A percentile compares a stretch with the other conserved stretches of the same genome.
These are phyloP conservation scores for Torrubiellomyces zombiae DNA, from an alignment of 2,329 filamentous ascomycete species.

Conservation along the genomic window DNA sequence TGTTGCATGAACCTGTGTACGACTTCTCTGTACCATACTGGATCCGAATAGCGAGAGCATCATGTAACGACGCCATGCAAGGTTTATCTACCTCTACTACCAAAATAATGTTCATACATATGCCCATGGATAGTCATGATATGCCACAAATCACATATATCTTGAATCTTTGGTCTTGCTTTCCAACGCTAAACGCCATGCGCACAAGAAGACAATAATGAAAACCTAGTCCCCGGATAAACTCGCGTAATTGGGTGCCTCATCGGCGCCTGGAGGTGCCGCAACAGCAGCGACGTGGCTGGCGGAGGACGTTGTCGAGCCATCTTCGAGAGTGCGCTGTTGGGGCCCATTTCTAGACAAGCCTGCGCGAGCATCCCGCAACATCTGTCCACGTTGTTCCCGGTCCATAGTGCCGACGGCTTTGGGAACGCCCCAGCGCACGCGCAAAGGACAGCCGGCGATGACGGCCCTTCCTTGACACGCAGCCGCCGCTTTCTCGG, in stretches of 20 bases:
- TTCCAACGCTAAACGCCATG: slow-evolving; percentile 15
- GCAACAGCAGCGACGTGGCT: slow-evolving; percentile 33
- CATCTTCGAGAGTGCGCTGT: slow-evolving; percentile 16
- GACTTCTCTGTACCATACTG: no score
- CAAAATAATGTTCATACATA: no score
- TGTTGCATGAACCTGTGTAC: no score
- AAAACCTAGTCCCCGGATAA: slow-evolving; percentile 55
- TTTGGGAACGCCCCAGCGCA: slow-evolving; percentile 88
- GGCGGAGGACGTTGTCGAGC: slow-evolving; percentile 21
- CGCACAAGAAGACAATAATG: slow-evolving; percentile 4
- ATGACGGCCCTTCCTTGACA: slow-evolving; percentile 83
- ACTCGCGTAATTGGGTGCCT: slow-evolving; percentile 66
- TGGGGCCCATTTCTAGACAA: slow-evolving; percentile 9
- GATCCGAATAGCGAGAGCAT: no score
- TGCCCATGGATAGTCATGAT: no score
- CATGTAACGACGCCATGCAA: no score
- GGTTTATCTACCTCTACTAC: no score
- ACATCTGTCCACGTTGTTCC: slow-evolving; percentile 66
- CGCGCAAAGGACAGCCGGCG: slow-evolving; percentile 72
- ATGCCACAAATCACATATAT: no score
- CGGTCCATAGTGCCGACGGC: slow-evolving; percentile 82
- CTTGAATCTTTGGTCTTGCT: no score
- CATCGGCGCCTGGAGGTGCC: slow-evolving; percentile 61
- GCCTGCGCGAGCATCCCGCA: slow-evolving; percentile 48
- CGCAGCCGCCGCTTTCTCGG: slow-evolving; percentile 69